Percentiles rank a stretch among this genome's conserved stretches.
Evolutionary conservation across 2,329 filamentous ascomycete genomes (phyloP).

Genomic region (Fusarium goolgardi): DNA sequence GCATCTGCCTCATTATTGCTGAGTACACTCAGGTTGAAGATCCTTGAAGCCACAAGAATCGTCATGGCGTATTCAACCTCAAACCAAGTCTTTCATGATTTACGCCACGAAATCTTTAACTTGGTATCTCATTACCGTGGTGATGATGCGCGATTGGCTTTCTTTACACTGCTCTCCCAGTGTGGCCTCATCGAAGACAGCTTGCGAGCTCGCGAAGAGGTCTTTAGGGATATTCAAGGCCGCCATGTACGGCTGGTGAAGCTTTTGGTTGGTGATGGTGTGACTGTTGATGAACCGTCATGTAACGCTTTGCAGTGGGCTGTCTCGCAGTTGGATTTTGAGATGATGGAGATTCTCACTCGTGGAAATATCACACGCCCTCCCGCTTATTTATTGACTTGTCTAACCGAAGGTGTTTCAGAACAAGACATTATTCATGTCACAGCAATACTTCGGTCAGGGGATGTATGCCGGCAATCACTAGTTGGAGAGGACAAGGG

Average conservation of each 20-base stretch:
- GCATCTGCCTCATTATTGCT: background rate
- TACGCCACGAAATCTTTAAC: conserved; percentile 1
- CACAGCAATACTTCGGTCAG: background rate
- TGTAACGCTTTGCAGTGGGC: conserved; percentile 14
- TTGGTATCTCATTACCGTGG: background rate
- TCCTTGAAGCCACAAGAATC: conserved; percentile 3
- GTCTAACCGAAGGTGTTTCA: background rate
- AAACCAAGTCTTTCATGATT: background rate
- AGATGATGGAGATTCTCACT: conserved; percentile 5
- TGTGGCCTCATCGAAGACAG: conserved; percentile 5
- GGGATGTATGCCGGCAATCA: no score
- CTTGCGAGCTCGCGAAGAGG: conserved; percentile 5
- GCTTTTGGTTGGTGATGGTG: conserved; percentile 3
- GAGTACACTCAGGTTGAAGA: background rate
- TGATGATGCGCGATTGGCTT: background rate
- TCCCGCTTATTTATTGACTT: background rate
- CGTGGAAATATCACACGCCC: background rate
- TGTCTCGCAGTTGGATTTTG: conserved; percentile 6
- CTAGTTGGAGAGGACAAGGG: no score
- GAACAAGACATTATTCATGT: conserved; percentile 10
- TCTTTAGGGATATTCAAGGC: background rate
- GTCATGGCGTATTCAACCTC: conserved; percentile 13
- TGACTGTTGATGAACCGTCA: background rate
- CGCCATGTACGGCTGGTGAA: conserved; percentile 3
- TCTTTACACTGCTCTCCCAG: background rate